Conservation (phyloP, 257 asterid genomes). For the Solanum etuberosum region DNA sequence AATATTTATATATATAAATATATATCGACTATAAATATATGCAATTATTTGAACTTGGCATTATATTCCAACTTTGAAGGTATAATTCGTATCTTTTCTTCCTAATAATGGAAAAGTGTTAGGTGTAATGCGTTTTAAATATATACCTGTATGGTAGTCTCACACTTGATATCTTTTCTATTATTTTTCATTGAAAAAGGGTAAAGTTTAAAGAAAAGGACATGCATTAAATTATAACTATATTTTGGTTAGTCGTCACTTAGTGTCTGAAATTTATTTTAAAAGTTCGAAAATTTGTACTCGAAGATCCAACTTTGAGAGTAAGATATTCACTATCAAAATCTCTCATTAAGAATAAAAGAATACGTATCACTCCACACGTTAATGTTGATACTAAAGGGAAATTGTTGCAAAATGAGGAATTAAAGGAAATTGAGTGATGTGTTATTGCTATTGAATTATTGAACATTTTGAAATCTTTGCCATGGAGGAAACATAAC, state of each 20-base stretch:
- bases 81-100: neutral
- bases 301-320: neutral
- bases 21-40: neutral
- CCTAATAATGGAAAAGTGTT: neutral
- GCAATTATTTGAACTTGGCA: neutral
- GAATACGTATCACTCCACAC: rapidly evolving
- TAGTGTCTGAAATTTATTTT: rapidly evolving
- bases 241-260: neutral
- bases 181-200: neutral
- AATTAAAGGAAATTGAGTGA: neutral
- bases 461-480: neutral
- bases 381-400: neutral
- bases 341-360: neutral
- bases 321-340: neutral
- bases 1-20: too few relatives aligned
- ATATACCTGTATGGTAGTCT: neutral
- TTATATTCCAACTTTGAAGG: neutral
- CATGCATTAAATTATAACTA: neutral
- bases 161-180: neutral
- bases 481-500: neutral
- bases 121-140: neutral
- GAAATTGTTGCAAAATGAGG: neutral
- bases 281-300: rapidly evolving
- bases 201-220: neutral
- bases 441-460: neutral